phyloP scores from a whole-genome alignment of 208 protist species.

The Leishmania gerbilli region DNA sequence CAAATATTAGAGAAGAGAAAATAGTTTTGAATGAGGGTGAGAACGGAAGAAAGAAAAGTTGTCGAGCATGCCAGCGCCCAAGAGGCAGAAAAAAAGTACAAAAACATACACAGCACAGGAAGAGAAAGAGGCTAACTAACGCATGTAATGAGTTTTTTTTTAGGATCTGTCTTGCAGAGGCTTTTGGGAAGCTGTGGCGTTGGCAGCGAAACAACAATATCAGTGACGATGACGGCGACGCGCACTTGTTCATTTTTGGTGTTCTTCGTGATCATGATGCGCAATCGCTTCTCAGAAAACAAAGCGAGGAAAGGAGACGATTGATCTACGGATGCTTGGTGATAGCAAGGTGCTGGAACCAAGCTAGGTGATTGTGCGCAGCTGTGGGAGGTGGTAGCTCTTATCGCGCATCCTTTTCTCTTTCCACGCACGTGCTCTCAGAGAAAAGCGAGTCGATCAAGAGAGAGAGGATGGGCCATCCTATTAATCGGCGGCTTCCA shows the following conservation, averaged over 20 bases:
- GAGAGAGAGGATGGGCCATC: neutral
- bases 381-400: too few species aligned
- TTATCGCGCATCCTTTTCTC: neutral
- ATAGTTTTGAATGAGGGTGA: neutral
- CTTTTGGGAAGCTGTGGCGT: constrained; percentile 2
- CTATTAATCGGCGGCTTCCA: neutral
- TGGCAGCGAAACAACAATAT: constrained; percentile 7
- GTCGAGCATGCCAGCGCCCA: neutral
- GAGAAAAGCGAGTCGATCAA: neutral
- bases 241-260: constrained; percentile 12
- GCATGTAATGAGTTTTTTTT: constrained; percentile 12
- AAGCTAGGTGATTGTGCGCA: neutral
- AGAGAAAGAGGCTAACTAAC: neutral
- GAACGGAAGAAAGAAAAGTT: neutral
- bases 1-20: neutral
- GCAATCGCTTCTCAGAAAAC: constrained; percentile 12
- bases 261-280: constrained; percentile 4
- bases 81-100: neutral
- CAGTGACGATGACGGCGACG: constrained; percentile 9
- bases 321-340: neutral
- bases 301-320: neutral
- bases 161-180: constrained; percentile 10
- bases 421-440: neutral
- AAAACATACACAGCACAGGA: neutral
- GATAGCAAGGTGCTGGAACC: neutral